These are phyloP conservation scores for Yamadazyma endophytica DNA, from an alignment of 805 yeast genomes.

Conservation along the genomic window DNA sequence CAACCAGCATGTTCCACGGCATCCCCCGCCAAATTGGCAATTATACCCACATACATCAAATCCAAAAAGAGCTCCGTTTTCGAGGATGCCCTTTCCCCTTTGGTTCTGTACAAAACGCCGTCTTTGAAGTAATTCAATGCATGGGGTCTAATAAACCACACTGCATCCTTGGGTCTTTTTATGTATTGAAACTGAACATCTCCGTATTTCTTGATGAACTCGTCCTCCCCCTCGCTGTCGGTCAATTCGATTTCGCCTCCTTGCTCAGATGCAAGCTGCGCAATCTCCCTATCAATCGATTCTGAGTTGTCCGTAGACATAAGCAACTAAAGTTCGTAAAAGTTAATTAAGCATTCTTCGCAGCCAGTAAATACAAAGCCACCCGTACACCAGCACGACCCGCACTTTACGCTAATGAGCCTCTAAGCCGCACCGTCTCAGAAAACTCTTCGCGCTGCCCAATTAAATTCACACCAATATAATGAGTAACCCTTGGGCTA, in stretches of 20 bases:
- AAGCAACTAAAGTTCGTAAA: too few relatives aligned
- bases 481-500: conserved; percentile 45
- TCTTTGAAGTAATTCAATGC: conserved; percentile 60
- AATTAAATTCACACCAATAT: too few relatives aligned
- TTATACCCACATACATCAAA: conserved; percentile 60
- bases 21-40: conserved; percentile 52
- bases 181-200: conserved; percentile 45
- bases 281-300: too few relatives aligned
- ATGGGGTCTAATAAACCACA: conserved; percentile 48
- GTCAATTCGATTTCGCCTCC: conserved; percentile 12
- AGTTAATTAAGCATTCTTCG: too few relatives aligned
- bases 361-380: too few relatives aligned
- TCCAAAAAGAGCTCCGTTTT: conserved; percentile 58
- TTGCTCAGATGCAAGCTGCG: too few relatives aligned
- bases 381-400: too few relatives aligned
- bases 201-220: conserved; percentile 47
- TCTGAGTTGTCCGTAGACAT: too few relatives aligned
- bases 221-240: conserved; percentile 34
- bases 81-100: conserved; percentile 49
- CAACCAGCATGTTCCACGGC: conserved; percentile 52
- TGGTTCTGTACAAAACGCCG: conserved; percentile 53
- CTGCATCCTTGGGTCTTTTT: conserved; percentile 32
- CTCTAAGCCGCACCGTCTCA: too few relatives aligned
- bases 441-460: too few relatives aligned
- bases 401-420: too few relatives aligned